Base-by-base conservation (phyloP, 108 stramenopile species). In the Poteriospumella lacustris region DNA sequence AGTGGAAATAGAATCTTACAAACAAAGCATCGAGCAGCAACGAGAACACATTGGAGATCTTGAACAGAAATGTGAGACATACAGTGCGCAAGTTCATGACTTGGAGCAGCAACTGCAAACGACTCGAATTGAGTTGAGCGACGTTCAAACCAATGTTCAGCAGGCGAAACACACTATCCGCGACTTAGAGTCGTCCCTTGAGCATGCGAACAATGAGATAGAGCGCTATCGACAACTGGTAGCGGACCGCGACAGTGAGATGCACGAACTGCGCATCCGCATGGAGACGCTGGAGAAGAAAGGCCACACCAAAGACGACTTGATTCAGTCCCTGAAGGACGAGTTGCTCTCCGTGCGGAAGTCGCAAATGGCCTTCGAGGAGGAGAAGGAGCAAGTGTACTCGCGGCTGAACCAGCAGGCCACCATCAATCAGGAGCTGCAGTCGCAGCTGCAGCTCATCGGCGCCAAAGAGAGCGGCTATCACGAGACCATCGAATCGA, bases 1-100 rank as follows among this genome's bases (percentile, higher is more conserved):
- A 64, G 5, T 64, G 36, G 60, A 64, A 64, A 24, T 24, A 64
- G 60, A 64, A 64, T 34, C 29, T 12, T 24, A 31, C 29, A 64
- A 64, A 64, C 60, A 64, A 24, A 64, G 9, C 28, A 64, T 64
- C 3, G 60, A 64, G 5, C 60, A 33, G 36, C 60, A 64, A 64
- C 3, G 36, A 12, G 31, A 31, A 19, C 5, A 26, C 9, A 64
- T 31, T 64, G 60, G 31, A 12, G 60, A 64, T 5, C 60, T 64
- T 34, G 33, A 64, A 64, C 3, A 24, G 24, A 34, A 64, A 12
- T 34, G 28, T 52, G 19, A 19, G 9, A 15, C 47, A 15, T 52
- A n/a, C n/a, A n/a, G n/a, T n/a, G n/a, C n/a, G n/a, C n/a, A n/a
- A n/a, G 52, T 24, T 56, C 19, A 56, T 56, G 52, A 24, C 24